Base-by-base conservation (phyloP, 1,284 basidiomycete species). In the Ustilago lituana region DNA sequence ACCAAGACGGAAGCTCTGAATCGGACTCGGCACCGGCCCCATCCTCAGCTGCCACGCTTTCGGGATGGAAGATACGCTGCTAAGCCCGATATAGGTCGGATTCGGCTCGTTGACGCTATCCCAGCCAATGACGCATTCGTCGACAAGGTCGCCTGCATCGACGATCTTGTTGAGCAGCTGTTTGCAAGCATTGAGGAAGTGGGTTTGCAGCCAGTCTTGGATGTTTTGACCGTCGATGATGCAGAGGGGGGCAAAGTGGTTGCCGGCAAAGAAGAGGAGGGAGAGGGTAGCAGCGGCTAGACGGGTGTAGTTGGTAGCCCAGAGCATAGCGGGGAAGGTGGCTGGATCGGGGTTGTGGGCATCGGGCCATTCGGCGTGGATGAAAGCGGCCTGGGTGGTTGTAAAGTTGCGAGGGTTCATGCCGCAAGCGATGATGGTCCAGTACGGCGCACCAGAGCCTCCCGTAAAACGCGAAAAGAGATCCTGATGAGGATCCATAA, bases 401-500 rank as follows among this genome's bases (percentile, higher is more conserved):
- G 91, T 91, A 63, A 97, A 88, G 71, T 91, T 87, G 47, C 88
- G 86, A 0, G 94, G 93, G 77, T 98, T 87, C 69, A 98, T 88
- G 10, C 94, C 95, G 79, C 93, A 96, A 0, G 94, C 94, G 32
- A 88, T 86, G 6, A 98, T 85, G 0, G 94, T 94, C 95, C 95
- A 98, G 77, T 90, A 91, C 0, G 95, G 95, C 0, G 95, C 95
- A 11, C 95, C 95, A 0, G 93, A 96, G 7, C 95, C 95, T 20
- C 95, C 94, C 5, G 92, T 91, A 84, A 94, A 97, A 35, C 95
- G 91, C 1, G 94, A 97, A 92, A 95, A 98, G 32, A 89, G 87
- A 80, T 98, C 95, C 84, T 98, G 95, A 83, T 98, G 95, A 5
- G 95, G 94, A 81, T 98, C 94, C 87, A 98, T 90, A 83, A 89